These are phyloP conservation scores for Teratosphaeria viscida DNA, from an alignment of 2,329 filamentous ascomycete genomes.

Conservation along the genomic window DNA sequence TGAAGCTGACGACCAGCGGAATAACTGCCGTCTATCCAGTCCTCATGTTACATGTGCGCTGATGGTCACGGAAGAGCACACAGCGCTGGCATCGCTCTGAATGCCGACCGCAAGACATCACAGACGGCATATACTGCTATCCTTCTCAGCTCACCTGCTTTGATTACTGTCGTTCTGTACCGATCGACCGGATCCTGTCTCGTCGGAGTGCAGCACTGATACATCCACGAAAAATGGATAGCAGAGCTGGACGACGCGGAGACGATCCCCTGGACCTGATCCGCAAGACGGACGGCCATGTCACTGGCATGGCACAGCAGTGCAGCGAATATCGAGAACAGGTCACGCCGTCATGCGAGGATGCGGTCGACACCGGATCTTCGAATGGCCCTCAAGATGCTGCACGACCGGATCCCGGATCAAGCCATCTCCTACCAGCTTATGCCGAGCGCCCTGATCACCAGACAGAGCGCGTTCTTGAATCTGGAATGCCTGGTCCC, in stretches of 20 bases:
- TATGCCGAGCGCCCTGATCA: slow-evolving; percentile 6
- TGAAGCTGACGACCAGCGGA: too few relatives aligned
- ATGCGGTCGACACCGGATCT: background rate
- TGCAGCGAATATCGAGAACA: slow-evolving; percentile 20
- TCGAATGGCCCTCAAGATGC: background rate
- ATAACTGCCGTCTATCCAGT: too few relatives aligned
- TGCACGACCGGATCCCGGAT: background rate
- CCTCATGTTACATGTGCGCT: too few relatives aligned
- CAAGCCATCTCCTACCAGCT: slow-evolving; percentile 5
- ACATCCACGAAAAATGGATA: background rate
- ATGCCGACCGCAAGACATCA: too few relatives aligned
- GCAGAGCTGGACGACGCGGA: background rate
- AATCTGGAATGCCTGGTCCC: slow-evolving; percentile 3
- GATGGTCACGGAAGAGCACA: too few relatives aligned
- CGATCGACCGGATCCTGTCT: too few relatives aligned
- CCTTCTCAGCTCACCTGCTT: too few relatives aligned
- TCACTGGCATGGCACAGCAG: slow-evolving; percentile 20
- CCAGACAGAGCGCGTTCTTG: slow-evolving; percentile 5
- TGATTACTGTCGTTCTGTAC: too few relatives aligned
- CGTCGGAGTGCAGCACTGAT: too few relatives aligned
- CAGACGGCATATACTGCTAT: too few relatives aligned
- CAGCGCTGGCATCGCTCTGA: too few relatives aligned
- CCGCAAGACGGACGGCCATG: slow-evolving; percentile 9
- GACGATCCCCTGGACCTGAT: background rate
- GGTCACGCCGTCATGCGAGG: slow-evolving; percentile 8